Base-by-base conservation (phyloP, 768 basidiomycete species). In the Boletus eberwhitei region DNA sequence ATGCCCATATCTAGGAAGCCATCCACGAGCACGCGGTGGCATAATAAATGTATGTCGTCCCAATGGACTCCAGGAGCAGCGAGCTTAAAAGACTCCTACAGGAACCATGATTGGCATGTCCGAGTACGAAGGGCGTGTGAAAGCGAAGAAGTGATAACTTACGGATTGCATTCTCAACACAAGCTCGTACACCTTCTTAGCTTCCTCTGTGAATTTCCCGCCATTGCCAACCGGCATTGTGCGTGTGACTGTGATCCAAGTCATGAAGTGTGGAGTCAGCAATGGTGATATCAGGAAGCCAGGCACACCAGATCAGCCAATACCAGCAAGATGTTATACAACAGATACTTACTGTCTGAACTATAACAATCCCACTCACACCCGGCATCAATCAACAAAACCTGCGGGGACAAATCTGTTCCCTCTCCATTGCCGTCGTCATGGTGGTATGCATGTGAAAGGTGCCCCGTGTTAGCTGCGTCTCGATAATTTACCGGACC, bases 181-280 rank as follows among this genome's bases (percentile, higher is more conserved):
- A 39, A 97, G 79, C 55, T 86, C 79, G 68, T 97, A 97, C 32
- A 99, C 92, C 3, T 80, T 86, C 29, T 79, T 80, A 0, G 90
- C 88, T 69, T 92, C 88, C 8, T 82, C 72, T 0, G 91, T 88
- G 69, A 95, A 98, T 64, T 82, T 88, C 0, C 96, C 96, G 3
- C 87, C 86, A 63, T 98, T 98, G 0, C 96, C 96, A n/a, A 97
- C 84, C 14, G 91, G 90, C 78, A 89, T 92, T 0, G 89, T 91
- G 9, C 90, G 86, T 2, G 90, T 86, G 58, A 86, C 71, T 86
- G 55, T 79, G 76, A 16, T 75, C 74, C 44, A 77, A 76, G 59
- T 72, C 71, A 49, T 69, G 60, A n/a, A 22, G 19, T 37, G 7
- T 29, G 34, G 36, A 38, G 17, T 48, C 29, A 49, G 19, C 9